Evolutionary conservation across 140 eudicot species (phyloP).

Genomic region (Senecio squalidus): DNA sequence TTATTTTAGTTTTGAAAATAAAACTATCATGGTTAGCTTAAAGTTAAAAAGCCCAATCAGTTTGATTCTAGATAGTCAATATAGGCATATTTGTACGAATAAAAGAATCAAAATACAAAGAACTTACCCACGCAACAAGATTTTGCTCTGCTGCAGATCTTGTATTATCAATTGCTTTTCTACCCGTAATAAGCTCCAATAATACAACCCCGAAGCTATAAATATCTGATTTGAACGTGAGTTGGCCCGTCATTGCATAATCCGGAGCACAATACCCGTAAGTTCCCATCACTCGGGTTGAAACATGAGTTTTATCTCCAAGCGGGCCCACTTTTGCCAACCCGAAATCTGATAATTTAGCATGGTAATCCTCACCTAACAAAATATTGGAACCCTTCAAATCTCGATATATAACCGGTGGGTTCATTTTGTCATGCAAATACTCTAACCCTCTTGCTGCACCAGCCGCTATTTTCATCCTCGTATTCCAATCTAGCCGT

Average conservation of each 20-base stretch:
- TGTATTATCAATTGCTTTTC: slow-evolving; percentile 65
- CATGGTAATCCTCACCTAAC: slow-evolving; percentile 74
- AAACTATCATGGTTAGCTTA: no score
- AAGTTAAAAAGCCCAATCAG: no score
- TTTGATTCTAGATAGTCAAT: no score
- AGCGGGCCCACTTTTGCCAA: slow-evolving; percentile 85
- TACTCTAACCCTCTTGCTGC: slow-evolving; percentile 90
- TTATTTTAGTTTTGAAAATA: background rate
- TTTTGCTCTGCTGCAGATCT: slow-evolving; percentile 50
- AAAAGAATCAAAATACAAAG: background rate
- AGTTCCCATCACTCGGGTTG: slow-evolving; percentile 98
- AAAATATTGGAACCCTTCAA: slow-evolving; percentile 83
- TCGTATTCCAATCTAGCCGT: slow-evolving; percentile 71
- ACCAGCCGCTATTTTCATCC: slow-evolving; percentile 96
- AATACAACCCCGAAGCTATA: slow-evolving; percentile 87
- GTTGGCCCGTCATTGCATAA: slow-evolving; percentile 96
- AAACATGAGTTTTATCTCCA: slow-evolving; percentile 86
- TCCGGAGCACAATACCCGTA: slow-evolving; percentile 98
- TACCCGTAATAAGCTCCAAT: slow-evolving; percentile 81
- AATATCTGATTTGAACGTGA: slow-evolving; percentile 77
- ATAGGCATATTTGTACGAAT: background rate
- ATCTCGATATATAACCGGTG: slow-evolving; percentile 86
- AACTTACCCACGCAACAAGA: slow-evolving; percentile 80
- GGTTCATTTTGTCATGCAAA: slow-evolving; percentile 79
- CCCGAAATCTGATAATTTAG: slow-evolving; percentile 91